phyloP scores from a whole-genome alignment of 306 rosid genomes.

The Rosa chinensis region DNA sequence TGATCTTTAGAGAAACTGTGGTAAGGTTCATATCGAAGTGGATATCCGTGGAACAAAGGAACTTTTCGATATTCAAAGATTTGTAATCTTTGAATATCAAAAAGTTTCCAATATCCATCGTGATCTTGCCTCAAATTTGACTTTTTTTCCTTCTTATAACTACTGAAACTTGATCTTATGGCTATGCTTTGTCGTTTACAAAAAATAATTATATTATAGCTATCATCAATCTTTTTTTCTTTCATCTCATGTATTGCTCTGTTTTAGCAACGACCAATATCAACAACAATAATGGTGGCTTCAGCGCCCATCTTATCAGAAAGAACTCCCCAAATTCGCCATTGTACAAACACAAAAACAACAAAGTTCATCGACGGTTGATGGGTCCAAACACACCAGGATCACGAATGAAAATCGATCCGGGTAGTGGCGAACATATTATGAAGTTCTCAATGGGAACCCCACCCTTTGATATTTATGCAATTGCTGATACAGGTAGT shows the following conservation, averaged over 20 bases:
- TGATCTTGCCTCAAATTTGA: neutral
- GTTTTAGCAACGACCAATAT: neutral
- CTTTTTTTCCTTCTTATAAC: too few relatives aligned
- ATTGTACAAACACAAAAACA: conserved; percentile 7
- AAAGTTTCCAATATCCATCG: neutral
- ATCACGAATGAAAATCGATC: neutral
- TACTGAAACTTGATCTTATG: neutral
- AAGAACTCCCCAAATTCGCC: conserved; percentile 8
- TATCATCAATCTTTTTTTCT: neutral
- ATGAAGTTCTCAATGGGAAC: conserved; percentile 56
- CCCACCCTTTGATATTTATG: conserved; percentile 51
- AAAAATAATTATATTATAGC: neutral
- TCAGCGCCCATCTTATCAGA: neutral
- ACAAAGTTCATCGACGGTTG: neutral
- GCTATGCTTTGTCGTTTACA: neutral
- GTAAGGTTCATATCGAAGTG: neutral
- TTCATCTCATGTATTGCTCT: neutral
- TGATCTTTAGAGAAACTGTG: neutral
- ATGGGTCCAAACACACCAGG: neutral
- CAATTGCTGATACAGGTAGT: conserved; percentile 27
- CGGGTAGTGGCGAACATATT: conserved; percentile 36
- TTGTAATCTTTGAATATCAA: too few relatives aligned
- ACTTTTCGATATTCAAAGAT: neutral
- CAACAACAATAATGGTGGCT: neutral
- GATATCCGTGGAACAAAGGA: neutral